A percentile compares a stretch with the other conserved stretches of the same genome.
Conservation (phyloP, 2,329 filamentous ascomycete species). For the Beauveria australis region DNA sequence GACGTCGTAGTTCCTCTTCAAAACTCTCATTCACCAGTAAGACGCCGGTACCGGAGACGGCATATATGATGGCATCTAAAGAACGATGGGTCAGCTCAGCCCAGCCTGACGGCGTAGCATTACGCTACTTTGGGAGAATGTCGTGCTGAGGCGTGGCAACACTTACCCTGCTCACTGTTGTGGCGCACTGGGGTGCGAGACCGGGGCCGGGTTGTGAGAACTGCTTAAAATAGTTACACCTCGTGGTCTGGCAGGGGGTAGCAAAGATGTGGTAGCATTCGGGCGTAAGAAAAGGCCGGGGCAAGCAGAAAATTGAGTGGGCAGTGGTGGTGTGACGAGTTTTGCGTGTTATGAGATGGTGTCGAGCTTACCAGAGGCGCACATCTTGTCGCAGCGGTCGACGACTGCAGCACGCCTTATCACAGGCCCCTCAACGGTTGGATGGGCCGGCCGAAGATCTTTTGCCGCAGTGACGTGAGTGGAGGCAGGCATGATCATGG, state of each 20-base stretch:
- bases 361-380: constrained; percentile 49
- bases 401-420: constrained; percentile 48
- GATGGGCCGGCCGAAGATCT: constrained; percentile 33
- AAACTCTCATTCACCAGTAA: constrained; percentile 51
- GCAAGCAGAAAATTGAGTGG: constrained; percentile 2
- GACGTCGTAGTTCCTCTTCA: constrained; percentile 40
- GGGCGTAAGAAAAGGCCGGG: not conserved
- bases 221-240: constrained; percentile 27
- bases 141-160: constrained; percentile 1
- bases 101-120: not conserved
- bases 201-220: constrained; percentile 56
- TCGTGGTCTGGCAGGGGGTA: not conserved
- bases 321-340: not conserved
- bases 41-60: constrained; percentile 50
- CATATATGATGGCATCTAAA: constrained; percentile 60
- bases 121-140: not conserved
- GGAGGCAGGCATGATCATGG: constrained; percentile 49
- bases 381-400: constrained; percentile 56
- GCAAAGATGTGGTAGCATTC: constrained; percentile 9
- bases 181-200: constrained; percentile 58
- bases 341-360: not conserved
- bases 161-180: constrained; percentile 57
- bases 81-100: constrained; percentile 6
- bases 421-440: constrained; percentile 24
- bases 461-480: constrained; percentile 47